Conservation (phyloP, 164 flowering plant species). For the Dillenia suffruticosa region DNA sequence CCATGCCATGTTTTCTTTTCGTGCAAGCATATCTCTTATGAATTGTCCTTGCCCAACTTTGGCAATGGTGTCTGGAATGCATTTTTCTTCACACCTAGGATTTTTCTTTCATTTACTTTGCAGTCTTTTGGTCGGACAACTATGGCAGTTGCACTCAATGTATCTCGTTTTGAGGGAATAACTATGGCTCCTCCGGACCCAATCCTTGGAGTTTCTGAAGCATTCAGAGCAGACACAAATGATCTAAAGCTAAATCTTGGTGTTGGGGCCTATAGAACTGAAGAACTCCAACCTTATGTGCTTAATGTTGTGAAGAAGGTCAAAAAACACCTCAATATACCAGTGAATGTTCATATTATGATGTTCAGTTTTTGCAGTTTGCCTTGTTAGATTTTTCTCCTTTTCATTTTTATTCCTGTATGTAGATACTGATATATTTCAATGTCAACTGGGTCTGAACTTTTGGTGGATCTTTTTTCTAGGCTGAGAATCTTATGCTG, state of each 20-base stretch:
- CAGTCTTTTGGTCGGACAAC: slow-evolving; percentile 57
- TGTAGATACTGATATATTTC: no score
- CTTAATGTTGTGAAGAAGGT: slow-evolving; percentile 94
- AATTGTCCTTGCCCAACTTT: not conserved
- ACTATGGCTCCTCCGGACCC: slow-evolving; percentile 99
- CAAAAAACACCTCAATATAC: slow-evolving; percentile 1
- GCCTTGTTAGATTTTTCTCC: no score
- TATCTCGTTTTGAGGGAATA: slow-evolving; percentile 80
- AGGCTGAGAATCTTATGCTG: slow-evolving; percentile 93
- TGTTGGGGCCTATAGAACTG: slow-evolving; percentile 98
- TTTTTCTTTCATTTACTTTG: slow-evolving; percentile 12
- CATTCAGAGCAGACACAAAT: slow-evolving; percentile 78
- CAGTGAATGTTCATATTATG: not conserved
- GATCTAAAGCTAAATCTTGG: slow-evolving; percentile 90
- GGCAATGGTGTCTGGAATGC: not conserved
- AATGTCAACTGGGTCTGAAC: not conserved
- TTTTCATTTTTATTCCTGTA: no score
- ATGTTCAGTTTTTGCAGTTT: no score
- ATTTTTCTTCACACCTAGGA: not conserved
- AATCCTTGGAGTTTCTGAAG: slow-evolving; percentile 97
- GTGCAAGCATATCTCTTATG: not conserved
- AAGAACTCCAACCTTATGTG: slow-evolving; percentile 94
- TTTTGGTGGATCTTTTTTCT: slow-evolving; percentile 10
- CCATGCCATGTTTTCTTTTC: not conserved
- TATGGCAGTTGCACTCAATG: slow-evolving; percentile 58